A percentile compares a stretch with the other conserved stretches of the same genome.
Evolutionary conservation across 2,329 filamentous ascomycete genomes (phyloP).

Genomic region (Penicillium sp.): DNA sequence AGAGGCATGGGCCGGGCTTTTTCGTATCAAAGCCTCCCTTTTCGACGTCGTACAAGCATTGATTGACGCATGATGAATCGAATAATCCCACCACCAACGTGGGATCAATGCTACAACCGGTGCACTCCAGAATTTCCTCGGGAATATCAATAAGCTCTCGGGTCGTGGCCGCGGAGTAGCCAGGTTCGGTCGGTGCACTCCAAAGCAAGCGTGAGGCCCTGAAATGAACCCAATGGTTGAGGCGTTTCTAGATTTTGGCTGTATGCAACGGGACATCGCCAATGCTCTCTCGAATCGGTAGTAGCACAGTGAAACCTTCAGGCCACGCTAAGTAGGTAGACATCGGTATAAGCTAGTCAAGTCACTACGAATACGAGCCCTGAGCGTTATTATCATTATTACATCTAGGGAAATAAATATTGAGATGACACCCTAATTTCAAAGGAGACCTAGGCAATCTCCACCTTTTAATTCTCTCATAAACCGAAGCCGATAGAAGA

Average conservation of each 20-base stretch:
- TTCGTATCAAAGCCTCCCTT: not conserved
- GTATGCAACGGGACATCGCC: no score
- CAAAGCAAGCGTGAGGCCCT: not conserved
- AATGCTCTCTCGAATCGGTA: not conserved
- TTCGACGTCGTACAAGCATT: slow-evolving; percentile 8
- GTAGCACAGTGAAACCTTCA: not conserved
- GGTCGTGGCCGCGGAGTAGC: not conserved
- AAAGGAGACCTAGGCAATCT: not conserved
- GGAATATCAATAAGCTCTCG: not conserved
- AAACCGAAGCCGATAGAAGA: not conserved
- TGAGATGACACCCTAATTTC: not conserved
- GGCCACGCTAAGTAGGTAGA: not conserved
- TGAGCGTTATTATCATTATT: not conserved
- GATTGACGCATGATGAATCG: not conserved
- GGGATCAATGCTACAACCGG: not conserved
- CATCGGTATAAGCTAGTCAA: not conserved
- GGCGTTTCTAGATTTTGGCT: not conserved
- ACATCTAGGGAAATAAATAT: not conserved
- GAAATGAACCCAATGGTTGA: not conserved
- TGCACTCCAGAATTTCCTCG: not conserved
- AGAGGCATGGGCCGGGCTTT: not conserved
- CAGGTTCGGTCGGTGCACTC: not conserved
- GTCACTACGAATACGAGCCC: not conserved
- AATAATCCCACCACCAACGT: not conserved
- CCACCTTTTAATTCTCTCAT: not conserved